Percentiles rank a stretch among this genome's conserved stretches.
Evolutionary conservation across 805 yeast species (phyloP).

Genomic region (Maudiozyma barnettii): DNA sequence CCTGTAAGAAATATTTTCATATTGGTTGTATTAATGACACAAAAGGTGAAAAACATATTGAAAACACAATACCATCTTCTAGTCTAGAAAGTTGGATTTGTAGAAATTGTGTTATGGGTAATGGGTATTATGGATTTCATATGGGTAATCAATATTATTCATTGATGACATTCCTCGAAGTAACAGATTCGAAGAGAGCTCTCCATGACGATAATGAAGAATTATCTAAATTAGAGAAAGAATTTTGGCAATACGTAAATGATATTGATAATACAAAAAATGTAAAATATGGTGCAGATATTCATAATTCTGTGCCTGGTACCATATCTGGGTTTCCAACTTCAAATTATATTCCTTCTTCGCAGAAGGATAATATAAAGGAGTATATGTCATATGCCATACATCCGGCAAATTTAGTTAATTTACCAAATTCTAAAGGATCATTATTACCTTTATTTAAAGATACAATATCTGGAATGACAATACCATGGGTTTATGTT

Average conservation of each 20-base stretch:
- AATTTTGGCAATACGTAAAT: slow-evolving; percentile 56
- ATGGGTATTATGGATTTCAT: slow-evolving; percentile 82
- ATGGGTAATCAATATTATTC: slow-evolving; percentile 50
- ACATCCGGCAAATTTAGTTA: slow-evolving; percentile 70
- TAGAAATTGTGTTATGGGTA: slow-evolving; percentile 73
- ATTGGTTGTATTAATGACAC: slow-evolving; percentile 2
- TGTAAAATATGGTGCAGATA: slow-evolving; percentile 79
- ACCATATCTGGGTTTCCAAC: slow-evolving; percentile 33
- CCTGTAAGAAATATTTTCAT: slow-evolving; percentile 66
- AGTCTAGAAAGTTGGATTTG: slow-evolving; percentile 58
- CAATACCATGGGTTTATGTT: slow-evolving; percentile 88
- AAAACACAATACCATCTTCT: background rate
- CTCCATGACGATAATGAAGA: background rate
- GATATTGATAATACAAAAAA: slow-evolving; percentile 28
- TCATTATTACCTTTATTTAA: slow-evolving; percentile 54
- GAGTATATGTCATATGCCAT: slow-evolving; percentile 31
- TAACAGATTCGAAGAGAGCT: background rate
- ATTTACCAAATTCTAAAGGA: slow-evolving; percentile 58
- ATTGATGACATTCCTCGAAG: background rate
- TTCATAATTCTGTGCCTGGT: slow-evolving; percentile 52
- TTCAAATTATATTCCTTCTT: background rate
- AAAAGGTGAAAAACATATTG: background rate
- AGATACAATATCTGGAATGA: slow-evolving; percentile 75
- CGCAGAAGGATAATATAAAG: background rate
- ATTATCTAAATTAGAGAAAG: slow-evolving; percentile 42